Conservation (phyloP, 495 filamentous ascomycete genomes). For the Aspergillus leporis region DNA sequence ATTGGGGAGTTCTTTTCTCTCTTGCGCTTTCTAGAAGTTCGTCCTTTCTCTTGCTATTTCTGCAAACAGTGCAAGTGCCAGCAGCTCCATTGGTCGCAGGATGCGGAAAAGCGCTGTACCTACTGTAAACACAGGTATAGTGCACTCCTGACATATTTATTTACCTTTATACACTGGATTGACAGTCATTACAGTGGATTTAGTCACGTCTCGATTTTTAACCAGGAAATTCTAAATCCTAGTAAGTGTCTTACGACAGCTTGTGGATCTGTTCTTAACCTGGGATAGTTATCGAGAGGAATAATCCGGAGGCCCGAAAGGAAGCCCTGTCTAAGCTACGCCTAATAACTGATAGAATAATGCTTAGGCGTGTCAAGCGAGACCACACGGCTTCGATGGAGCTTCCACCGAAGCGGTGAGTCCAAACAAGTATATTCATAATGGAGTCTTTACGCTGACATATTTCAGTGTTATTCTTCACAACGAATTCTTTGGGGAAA, state of each 20-base stretch:
- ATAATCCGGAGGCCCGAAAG: conserved; percentile 52
- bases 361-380: conserved; percentile 89
- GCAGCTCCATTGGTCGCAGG: conserved; percentile 78
- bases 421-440: background rate
- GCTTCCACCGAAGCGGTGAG: conserved; percentile 81
- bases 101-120: conserved; percentile 65
- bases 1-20: conserved; percentile 98
- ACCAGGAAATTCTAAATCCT: conserved; percentile 89
- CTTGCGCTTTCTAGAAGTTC: conserved; percentile 82
- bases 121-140: conserved; percentile 58
- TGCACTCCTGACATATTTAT: background rate
- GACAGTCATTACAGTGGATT: conserved; percentile 59
- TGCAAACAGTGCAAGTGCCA: conserved; percentile 83
- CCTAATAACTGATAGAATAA: conserved; percentile 83
- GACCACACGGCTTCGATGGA: conserved; percentile 93
- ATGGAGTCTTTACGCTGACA: conserved; percentile 4
- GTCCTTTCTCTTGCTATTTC: conserved; percentile 88
- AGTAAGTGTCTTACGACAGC: conserved; percentile 36
- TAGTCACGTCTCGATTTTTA: conserved; percentile 92
- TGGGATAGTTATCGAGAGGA: conserved; percentile 49
- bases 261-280: conserved; percentile 16
- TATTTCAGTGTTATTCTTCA: conserved; percentile 66
- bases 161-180: background rate
- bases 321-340: conserved; percentile 78
- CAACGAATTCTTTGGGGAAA: conserved; percentile 92